Evolutionary conservation across 129 eudicot genomes (phyloP), one percentile per base, ranked within the genome.

Genomic region (Heracleum sosnowskyi): DNA sequence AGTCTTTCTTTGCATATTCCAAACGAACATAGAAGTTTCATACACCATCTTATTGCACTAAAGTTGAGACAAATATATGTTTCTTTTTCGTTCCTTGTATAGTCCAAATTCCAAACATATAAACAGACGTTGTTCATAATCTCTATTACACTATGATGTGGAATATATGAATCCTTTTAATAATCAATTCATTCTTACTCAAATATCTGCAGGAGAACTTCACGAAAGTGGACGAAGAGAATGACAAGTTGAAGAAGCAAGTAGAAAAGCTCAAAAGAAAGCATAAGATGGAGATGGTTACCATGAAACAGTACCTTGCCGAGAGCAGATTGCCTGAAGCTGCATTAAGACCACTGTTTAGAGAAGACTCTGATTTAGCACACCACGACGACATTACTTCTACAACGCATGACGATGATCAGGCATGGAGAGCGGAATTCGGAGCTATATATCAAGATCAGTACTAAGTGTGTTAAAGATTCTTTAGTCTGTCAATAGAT

Each of bases 211-310:
- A 95, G 98, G 93, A 77, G 75, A 91, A 89, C 7, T 76, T 80
- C 35, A 64, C 84, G 10, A 82, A 57, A 20, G 74, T 85, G 36
- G 83, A 90, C 70, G 92, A 90, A 86, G 97, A 95, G 85, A 91
- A 89, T 36, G 96, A 86, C 7, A 91, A 85, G 75, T 34, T 96
- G 39, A 89, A 84, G 95, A 90, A 87, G 74, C 90, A 96, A 83
- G 40, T 90, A 20, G 97, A 90, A 77, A 96, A 96, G 73, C 84
- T 86, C 78, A 92, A 90, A 82, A 84, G 92, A 66, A 96, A 96
- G 77, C 99, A 96, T 88, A 96, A 92, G 86, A 96, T 92, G 97
- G 97, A 96, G 79, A 96, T 96, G 89, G 79, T 84, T 4, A 92
- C 99, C 12, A 92, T 96, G 99, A 96, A 96, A 77, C 88, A 90